These are phyloP conservation scores for Tylopilus sp. DNA, from an alignment of 768 basidiomycete species.

Conservation along the genomic window DNA sequence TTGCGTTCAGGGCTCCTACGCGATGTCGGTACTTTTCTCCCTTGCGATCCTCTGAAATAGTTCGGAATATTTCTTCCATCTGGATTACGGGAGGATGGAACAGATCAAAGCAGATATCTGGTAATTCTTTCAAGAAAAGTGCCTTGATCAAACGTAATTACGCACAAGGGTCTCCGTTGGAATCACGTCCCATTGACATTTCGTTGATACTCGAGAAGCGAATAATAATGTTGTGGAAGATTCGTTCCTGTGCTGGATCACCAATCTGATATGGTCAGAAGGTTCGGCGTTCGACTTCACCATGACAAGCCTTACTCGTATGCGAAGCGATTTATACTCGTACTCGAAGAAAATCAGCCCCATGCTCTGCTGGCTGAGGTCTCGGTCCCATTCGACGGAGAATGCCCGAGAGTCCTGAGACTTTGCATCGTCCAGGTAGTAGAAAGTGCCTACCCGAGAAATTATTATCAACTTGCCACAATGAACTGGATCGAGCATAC, in stretches of 20 bases:
- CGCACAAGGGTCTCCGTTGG: constrained; percentile 58
- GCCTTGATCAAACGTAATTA: constrained; percentile 2
- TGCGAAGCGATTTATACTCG: constrained; percentile 61
- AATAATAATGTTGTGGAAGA: constrained; percentile 50
- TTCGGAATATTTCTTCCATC: constrained; percentile 53
- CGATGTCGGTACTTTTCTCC: constrained; percentile 48
- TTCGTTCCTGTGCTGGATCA: constrained; percentile 48
- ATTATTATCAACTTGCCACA: not conserved
- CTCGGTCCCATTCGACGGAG: constrained; percentile 67
- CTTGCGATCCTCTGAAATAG: constrained; percentile 34
- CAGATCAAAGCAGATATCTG: constrained; percentile 69
- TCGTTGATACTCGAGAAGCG: constrained; percentile 56
- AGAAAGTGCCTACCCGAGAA: constrained; percentile 24
- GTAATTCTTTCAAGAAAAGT: constrained; percentile 3
- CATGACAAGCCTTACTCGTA: constrained; percentile 43
- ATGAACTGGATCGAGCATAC: constrained; percentile 15
- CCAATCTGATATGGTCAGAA: constrained; percentile 46
- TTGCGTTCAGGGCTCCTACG: constrained; percentile 52
- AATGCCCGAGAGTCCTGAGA: constrained; percentile 46
- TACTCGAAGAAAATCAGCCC: constrained; percentile 64
- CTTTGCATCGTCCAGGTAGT: constrained; percentile 18
- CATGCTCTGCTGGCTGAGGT: constrained; percentile 43
- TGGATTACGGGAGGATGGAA: constrained; percentile 64
- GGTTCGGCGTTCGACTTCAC: not conserved
- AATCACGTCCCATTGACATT: constrained; percentile 59